Evolutionary conservation across 2,329 filamentous ascomycete species (phyloP).

Genomic region (Trichoderma citrinoviride): DNA sequence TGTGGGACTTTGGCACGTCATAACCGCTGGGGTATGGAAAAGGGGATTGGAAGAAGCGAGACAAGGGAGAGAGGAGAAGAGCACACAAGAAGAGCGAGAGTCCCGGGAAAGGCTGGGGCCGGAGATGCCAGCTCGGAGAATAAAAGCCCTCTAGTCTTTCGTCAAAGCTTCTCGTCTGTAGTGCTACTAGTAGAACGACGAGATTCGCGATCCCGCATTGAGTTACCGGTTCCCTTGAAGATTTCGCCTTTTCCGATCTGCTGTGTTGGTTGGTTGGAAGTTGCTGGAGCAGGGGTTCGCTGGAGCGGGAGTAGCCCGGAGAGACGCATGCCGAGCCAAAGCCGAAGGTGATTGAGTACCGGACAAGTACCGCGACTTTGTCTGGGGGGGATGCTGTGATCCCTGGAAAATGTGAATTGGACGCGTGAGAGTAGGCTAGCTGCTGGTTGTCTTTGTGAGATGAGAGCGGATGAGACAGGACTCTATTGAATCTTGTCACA

Average conservation of each 20-base stretch:
- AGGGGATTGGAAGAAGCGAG: neutral
- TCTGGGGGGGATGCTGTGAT: too few species aligned
- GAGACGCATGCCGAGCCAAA: constrained; percentile 7
- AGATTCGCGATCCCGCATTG: neutral
- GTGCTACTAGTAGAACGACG: neutral
- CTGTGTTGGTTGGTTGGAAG: neutral
- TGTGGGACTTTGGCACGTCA: neutral
- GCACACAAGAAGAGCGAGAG: neutral
- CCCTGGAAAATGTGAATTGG: too few species aligned
- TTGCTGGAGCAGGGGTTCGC: too few species aligned
- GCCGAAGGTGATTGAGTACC: neutral
- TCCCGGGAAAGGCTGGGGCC: neutral
- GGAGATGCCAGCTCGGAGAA: neutral
- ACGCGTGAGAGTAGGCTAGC: neutral
- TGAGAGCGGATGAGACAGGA: too few species aligned
- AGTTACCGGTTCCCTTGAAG: neutral
- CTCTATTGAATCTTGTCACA: too few species aligned
- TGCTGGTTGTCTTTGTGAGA: too few species aligned
- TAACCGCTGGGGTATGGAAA: neutral
- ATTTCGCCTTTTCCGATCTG: neutral
- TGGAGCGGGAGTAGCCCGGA: neutral
- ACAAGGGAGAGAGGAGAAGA: neutral
- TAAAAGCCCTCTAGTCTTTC: neutral
- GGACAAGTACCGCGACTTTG: neutral
- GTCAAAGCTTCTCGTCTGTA: neutral